Evolutionary conservation across 1,139 yeast genomes (phyloP).

Genomic region (Tardiomyces blankii): DNA sequence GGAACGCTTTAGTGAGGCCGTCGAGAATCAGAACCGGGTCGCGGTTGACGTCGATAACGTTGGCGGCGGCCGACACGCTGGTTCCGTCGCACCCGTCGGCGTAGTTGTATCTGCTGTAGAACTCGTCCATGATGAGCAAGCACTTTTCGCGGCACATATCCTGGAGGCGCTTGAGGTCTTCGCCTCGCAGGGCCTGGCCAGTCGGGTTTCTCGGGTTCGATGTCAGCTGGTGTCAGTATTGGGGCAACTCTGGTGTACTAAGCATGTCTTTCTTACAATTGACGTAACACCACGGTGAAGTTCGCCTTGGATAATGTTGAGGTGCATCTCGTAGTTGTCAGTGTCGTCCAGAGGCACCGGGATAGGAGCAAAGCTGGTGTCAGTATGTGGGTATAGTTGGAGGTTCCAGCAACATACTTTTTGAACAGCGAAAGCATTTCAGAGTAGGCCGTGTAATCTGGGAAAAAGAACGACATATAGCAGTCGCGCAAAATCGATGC

Average conservation of each 20-base stretch:
- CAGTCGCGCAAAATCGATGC: slow-evolving; percentile 56
- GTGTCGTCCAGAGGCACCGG: slow-evolving; percentile 55
- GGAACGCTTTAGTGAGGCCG: slow-evolving; percentile 55
- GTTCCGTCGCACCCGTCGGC: slow-evolving; percentile 50
- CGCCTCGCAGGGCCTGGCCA: slow-evolving; percentile 45
- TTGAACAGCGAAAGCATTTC: slow-evolving; percentile 58
- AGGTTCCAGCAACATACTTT: slow-evolving; percentile 22
- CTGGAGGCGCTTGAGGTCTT: slow-evolving; percentile 43
- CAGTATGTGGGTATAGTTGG: background rate
- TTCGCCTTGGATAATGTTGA: slow-evolving; percentile 45
- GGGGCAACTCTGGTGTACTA: too few species aligned
- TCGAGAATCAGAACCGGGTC: slow-evolving; percentile 56
- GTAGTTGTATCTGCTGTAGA: slow-evolving; percentile 53
- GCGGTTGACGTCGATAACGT: slow-evolving; percentile 44
- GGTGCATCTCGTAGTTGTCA: slow-evolving; percentile 50
- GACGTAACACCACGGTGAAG: slow-evolving; percentile 55
- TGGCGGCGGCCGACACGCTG: slow-evolving; percentile 44
- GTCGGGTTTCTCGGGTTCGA: slow-evolving; percentile 64
- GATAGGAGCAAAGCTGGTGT: slow-evolving; percentile 40
- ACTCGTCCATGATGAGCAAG: slow-evolving; percentile 57
- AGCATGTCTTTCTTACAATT: slow-evolving; percentile 7
- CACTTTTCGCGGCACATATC: slow-evolving; percentile 47
- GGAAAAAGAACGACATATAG: slow-evolving; percentile 51
- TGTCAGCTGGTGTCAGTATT: slow-evolving; percentile 29
- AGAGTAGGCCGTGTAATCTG: slow-evolving; percentile 65